Evolutionary conservation across 805 yeast genomes (phyloP), one percentile per base, ranked within the genome.

Genomic region (Barnettozyma botsteinii): DNA sequence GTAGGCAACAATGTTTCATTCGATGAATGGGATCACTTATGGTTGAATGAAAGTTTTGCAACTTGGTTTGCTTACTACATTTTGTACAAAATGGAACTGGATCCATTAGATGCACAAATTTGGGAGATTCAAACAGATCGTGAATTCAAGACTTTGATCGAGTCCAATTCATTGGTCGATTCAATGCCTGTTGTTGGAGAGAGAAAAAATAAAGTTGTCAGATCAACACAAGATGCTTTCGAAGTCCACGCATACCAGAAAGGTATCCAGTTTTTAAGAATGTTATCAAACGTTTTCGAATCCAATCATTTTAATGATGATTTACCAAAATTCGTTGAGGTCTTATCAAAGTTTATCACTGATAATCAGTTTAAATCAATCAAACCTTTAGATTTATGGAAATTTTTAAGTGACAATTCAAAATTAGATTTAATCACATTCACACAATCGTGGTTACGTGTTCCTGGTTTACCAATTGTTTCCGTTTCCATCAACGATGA

Each of bases 11-110:
- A 68, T 48, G 70, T 82, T 3, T 66, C 85, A 1, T 81, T 82
- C 51, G 82, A 79, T 37, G 72, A 76, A 15, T 84, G 86, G 81
- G 72, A 70, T 37, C 68, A 73, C 51, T 61, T 84, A 28, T 83
- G 93, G 89, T 62, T 85, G 41, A 81, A 82, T 51, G 94, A 85
- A 61, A 65, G 85, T 3, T 80, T 84, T 61, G 93, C 94, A 0
- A 83, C 93, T 0, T 81, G 79, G 69, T 65, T 78, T 48, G 85
- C 88, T 1, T 70, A 71, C 48, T 65, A 65, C 37, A 50, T 75
- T 1, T 52, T 79, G 13, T 57, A 60, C 24, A 47, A 55, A 18
- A 33, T 54, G 25, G 60, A 59, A 2, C 22, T 55, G 17, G 54
- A 49, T 28, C 18, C 46, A 12, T 43, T 35, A 15, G 64, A 65